Evolutionary conservation across 2,329 filamentous ascomycete species (phyloP).

Genomic region (Penicillium palitans): DNA sequence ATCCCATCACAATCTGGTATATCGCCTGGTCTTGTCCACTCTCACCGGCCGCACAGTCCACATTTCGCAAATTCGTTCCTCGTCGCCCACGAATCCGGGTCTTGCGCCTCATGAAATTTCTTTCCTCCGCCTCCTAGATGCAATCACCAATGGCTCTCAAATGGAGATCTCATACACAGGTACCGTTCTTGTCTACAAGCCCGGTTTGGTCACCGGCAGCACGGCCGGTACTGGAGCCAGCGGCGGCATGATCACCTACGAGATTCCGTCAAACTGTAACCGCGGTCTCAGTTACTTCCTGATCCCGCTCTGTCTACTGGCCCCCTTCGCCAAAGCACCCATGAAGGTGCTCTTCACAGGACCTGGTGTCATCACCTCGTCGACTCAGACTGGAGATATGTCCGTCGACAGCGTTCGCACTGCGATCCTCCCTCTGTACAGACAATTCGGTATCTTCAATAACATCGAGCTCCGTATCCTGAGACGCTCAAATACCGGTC

Average conservation of each 20-base stretch:
- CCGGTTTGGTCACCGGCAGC: constrained; percentile 86
- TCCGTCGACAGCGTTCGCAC: constrained; percentile 92
- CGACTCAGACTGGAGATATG: constrained; percentile 80
- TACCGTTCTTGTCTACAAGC: constrained; percentile 87
- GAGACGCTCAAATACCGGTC: constrained; percentile 73
- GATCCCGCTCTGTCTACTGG: constrained; percentile 81
- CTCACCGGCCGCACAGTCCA: constrained; percentile 86
- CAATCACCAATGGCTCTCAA: constrained; percentile 89
- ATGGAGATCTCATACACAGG: constrained; percentile 97
- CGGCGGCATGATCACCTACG: constrained; percentile 76
- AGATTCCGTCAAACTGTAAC: constrained; percentile 71
- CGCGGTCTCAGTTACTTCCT: constrained; percentile 91
- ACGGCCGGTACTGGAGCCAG: constrained; percentile 71
- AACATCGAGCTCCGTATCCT: constrained; percentile 83
- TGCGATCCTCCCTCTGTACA: constrained; percentile 85
- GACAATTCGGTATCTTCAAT: constrained; percentile 84
- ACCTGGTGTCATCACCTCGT: constrained; percentile 86
- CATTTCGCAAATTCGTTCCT: constrained; percentile 89
- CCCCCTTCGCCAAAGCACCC: constrained; percentile 87
- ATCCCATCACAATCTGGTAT: constrained; percentile 76
- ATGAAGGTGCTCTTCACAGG: constrained; percentile 89
- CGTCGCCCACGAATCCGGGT: constrained; percentile 81
- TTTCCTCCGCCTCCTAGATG: constrained; percentile 89
- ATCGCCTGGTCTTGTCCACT: constrained; percentile 84
- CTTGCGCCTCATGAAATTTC: constrained; percentile 92